These are phyloP conservation scores for Fusarium dimerum DNA, from an alignment of 2,329 filamentous ascomycete species.

Conservation along the genomic window DNA sequence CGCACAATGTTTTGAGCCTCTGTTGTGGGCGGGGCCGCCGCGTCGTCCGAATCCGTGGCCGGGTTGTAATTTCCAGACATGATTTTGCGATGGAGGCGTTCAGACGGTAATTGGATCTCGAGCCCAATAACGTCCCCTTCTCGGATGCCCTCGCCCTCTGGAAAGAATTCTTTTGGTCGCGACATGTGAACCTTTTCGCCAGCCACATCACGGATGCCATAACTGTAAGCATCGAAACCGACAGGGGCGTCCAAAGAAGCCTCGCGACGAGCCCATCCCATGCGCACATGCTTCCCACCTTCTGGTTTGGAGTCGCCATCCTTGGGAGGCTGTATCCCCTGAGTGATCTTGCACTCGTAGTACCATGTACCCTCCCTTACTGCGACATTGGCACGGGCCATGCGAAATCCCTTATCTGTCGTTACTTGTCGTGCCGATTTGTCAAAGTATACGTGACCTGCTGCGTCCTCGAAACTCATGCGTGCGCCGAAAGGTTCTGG, in stretches of 20 bases:
- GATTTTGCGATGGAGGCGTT: constrained; percentile 83
- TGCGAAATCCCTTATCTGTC: constrained; percentile 90
- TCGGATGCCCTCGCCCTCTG: constrained; percentile 72
- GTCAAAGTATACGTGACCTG: constrained; percentile 82
- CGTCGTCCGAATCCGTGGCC: constrained; percentile 69
- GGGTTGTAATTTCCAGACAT: constrained; percentile 87
- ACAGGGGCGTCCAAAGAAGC: constrained; percentile 81
- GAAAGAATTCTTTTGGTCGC: constrained; percentile 86
- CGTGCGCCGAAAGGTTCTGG: constrained; percentile 79
- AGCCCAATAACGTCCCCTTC: constrained; percentile 95
- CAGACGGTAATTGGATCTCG: constrained; percentile 85
- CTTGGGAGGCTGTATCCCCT: constrained; percentile 59
- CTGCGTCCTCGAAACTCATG: constrained; percentile 90
- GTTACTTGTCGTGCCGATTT: constrained; percentile 75
- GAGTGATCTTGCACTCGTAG: constrained; percentile 89
- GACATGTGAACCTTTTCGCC: constrained; percentile 95
- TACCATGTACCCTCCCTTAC: constrained; percentile 89
- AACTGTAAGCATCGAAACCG: constrained; percentile 89
- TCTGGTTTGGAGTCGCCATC: constrained; percentile 46
- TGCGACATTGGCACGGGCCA: constrained; percentile 86
- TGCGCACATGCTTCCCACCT: constrained; percentile 67
- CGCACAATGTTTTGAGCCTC: constrained; percentile 80
- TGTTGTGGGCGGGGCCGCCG: constrained; percentile 54
- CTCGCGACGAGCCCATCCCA: constrained; percentile 84
- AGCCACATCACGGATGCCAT: constrained; percentile 84